A percentile compares a stretch with the other conserved stretches of the same genome.
Conservation (phyloP, 2,329 filamentous ascomycete genomes). For the Colletotrichum lupini region DNA sequence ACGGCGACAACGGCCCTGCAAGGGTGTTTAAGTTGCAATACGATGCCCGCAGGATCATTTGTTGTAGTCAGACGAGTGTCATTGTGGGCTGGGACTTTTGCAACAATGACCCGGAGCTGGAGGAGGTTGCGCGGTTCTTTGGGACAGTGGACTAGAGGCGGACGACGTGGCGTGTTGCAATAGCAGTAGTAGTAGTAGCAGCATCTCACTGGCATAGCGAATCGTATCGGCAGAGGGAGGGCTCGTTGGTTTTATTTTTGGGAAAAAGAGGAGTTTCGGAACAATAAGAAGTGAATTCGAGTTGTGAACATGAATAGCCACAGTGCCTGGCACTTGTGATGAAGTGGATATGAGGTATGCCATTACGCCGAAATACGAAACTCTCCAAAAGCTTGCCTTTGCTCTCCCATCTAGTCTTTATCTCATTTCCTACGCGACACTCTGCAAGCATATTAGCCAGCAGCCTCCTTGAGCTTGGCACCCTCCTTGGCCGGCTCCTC, state of each 20-base stretch:
- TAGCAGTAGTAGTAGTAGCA: slow-evolving; percentile 3
- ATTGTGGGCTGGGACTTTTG: slow-evolving; percentile 99
- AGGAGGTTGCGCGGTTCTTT: slow-evolving; percentile 83
- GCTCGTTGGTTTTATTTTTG: not conserved
- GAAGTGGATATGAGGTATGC: not conserved
- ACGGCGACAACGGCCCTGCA: slow-evolving; percentile 59
- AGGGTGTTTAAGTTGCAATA: slow-evolving; percentile 98
- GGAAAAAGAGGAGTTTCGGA: not conserved
- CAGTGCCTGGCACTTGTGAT: not conserved
- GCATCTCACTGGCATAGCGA: slow-evolving; percentile 31
- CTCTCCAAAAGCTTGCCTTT: not conserved
- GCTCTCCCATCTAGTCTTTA: not conserved
- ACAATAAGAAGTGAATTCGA: slow-evolving; percentile 9
- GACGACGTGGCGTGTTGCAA: not conserved
- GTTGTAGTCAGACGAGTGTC: slow-evolving; percentile 88
- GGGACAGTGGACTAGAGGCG: slow-evolving; percentile 64
- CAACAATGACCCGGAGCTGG: slow-evolving; percentile 82
- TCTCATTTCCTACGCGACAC: not conserved
- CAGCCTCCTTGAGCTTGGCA: slow-evolving; percentile 88
- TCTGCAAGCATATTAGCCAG: slow-evolving; percentile 53
- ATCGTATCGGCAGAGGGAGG: slow-evolving; percentile 1
- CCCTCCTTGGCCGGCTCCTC: slow-evolving; percentile 79
- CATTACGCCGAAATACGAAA: not conserved
- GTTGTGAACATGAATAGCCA: not conserved
- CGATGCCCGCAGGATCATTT: slow-evolving; percentile 91